phyloP scores from a whole-genome alignment of 108 stramenopile genomes.

The Cyclotella sp. region DNA sequence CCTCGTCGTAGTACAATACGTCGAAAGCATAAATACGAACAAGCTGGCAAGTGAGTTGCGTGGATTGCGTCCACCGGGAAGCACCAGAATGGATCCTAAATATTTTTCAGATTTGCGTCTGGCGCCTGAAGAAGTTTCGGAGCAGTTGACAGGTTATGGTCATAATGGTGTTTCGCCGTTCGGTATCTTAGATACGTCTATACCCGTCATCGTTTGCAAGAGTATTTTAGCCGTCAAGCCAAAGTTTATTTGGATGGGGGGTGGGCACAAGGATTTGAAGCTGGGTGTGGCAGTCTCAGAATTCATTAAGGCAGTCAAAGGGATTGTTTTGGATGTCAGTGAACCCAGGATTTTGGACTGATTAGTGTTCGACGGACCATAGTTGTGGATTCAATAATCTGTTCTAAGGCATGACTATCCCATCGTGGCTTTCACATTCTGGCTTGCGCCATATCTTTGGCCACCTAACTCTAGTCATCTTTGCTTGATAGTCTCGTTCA shows the following conservation, averaged over 20 bases:
- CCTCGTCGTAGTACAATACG: constrained; percentile 84
- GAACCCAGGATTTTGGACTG: constrained; percentile 9
- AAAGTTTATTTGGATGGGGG: constrained; percentile 87
- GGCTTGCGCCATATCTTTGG: too few species aligned
- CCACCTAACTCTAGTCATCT: too few species aligned
- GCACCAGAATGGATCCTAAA: constrained; percentile 42
- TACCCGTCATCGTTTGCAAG: constrained; percentile 70
- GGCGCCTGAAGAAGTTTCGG: constrained; percentile 71
- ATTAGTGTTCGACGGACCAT: not conserved
- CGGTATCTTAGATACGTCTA: constrained; percentile 62
- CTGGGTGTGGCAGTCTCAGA: constrained; percentile 78
- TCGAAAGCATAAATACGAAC: constrained; percentile 67
- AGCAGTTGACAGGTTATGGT: constrained; percentile 72
- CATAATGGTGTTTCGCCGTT: constrained; percentile 87
- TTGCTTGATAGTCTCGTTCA: too few species aligned
- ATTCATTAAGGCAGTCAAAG: constrained; percentile 55
- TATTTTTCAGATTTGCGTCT: constrained; percentile 74
- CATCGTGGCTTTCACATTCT: too few species aligned
- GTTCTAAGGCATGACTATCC: too few species aligned
- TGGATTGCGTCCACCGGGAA: constrained; percentile 54
- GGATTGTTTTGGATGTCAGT: constrained; percentile 72
- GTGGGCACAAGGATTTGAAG: constrained; percentile 82
- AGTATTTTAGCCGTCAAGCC: constrained; percentile 54
- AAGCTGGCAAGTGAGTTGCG: constrained; percentile 70
- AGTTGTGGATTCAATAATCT: not conserved